A percentile compares a stretch with the other conserved stretches of the same genome.
Conservation (phyloP, 306 rosid species). For the Vigna unguiculata region DNA sequence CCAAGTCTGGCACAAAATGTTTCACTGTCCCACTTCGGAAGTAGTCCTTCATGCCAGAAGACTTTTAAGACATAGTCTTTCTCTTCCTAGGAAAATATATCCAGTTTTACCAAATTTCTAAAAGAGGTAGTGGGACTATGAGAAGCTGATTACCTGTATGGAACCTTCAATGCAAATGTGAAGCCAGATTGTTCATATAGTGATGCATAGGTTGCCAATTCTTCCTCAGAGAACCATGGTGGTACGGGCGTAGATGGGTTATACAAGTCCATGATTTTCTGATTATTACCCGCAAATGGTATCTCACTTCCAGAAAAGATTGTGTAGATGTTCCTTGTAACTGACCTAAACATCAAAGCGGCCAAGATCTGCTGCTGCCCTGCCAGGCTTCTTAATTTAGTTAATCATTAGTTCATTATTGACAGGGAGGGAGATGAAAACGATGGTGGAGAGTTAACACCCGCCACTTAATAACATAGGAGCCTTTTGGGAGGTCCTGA, state of each 20-base stretch:
- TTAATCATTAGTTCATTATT: too few relatives aligned
- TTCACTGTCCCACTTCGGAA: too few relatives aligned
- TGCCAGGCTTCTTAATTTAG: slow-evolving; percentile 58
- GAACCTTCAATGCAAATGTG: slow-evolving; percentile 58
- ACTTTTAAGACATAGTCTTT: too few relatives aligned
- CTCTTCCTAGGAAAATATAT: too few relatives aligned
- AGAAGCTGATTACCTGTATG: slow-evolving; percentile 55
- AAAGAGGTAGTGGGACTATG: not conserved
- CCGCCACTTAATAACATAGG: too few relatives aligned
- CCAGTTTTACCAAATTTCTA: not conserved
- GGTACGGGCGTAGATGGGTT: too few relatives aligned
- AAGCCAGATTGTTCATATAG: slow-evolving; percentile 64
- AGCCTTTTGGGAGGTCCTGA: too few relatives aligned
- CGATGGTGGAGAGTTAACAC: too few relatives aligned
- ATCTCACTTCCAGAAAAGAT: slow-evolving; percentile 66
- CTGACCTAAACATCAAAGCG: slow-evolving; percentile 62
- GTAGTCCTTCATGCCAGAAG: too few relatives aligned
- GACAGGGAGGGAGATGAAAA: too few relatives aligned
- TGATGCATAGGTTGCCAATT: not conserved
- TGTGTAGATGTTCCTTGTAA: slow-evolving; percentile 61
- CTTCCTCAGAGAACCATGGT: too few relatives aligned
- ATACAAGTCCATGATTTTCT: slow-evolving; percentile 38
- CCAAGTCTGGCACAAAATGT: too few relatives aligned
- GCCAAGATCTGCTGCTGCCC: slow-evolving; percentile 67
- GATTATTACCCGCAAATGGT: slow-evolving; percentile 56